Base-by-base conservation (phyloP, 225 moss, liverwort and hornwort species). In the Rhytidiadelphus loreus region DNA sequence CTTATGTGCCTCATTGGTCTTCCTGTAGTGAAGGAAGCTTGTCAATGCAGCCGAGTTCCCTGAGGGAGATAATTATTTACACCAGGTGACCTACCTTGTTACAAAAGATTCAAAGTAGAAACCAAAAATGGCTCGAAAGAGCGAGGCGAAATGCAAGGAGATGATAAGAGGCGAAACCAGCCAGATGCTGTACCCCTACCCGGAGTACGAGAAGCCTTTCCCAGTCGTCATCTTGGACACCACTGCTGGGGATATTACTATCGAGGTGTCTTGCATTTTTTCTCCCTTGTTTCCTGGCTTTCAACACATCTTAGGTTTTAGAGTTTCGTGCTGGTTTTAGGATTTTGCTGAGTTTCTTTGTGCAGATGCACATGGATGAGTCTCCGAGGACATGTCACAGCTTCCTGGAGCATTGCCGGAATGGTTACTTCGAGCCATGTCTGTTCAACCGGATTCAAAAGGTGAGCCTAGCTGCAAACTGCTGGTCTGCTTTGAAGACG, bases 381-480 rank as follows among this genome's bases (percentile, higher is more conserved):
- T 89, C 96, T 73, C 96, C 97, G 46, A 96, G 93, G 90, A 91
- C 96, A 74, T 95, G 96, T 83, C 91, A 93, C 87, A 95, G 87
- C 85, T 98, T 98, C 77, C 79, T 98, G 72, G 97, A 97, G 90
- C 96, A 92, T 83, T 97, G 94, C 76, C 92, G 96, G 55, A 88
- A 93, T 71, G 96, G 95, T 73, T 95, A 96, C 81, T 98, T 93
- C 26, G 93, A 96, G 76, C 95, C 95, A 37, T 96, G 96, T 81
- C 86, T 95, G 80, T 97, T 97, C 85, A 94, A 95, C 89, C 94
- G 96, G n/a, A 95, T 97, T 84, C 97, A 97, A 83, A 96, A 95
- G 97, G 97, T 94, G 41, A 89, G n/a, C 37, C 26, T 39, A 48
- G 14, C 37, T 66, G 35, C 22, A 79, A 82, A 53, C 11, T 80